Evolutionary conservation across 2,329 filamentous ascomycete genomes (phyloP).

Genomic region (Sporothrix pseudoabietina): DNA sequence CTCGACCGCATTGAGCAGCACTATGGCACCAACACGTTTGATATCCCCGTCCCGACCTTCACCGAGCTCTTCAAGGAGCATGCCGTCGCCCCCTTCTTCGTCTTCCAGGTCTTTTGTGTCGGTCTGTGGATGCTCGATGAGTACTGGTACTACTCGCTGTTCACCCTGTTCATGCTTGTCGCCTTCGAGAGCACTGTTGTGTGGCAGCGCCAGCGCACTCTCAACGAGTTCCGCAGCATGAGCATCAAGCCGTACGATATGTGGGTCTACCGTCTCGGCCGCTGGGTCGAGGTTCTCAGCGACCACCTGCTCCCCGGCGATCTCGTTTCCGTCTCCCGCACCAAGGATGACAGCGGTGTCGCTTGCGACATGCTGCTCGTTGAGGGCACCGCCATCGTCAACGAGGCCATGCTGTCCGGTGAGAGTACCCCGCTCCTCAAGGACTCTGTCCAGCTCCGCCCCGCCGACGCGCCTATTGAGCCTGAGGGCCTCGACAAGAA

Average conservation of each 20-base stretch:
- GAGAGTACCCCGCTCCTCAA: slow-evolving; percentile 97
- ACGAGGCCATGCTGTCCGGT: slow-evolving; percentile 98
- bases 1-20: slow-evolving; percentile 81
- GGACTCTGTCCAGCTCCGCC: slow-evolving; percentile 90
- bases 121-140: slow-evolving; percentile 98
- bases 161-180: slow-evolving; percentile 98
- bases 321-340: slow-evolving; percentile 85
- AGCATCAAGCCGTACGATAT: slow-evolving; percentile 98
- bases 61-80: slow-evolving; percentile 97
- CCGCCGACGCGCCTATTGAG: slow-evolving; percentile 77
- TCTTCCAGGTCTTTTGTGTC: slow-evolving; percentile 98
- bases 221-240: slow-evolving; percentile 98
- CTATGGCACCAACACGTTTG: slow-evolving; percentile 94
- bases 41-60: slow-evolving; percentile 96
- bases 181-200: slow-evolving; percentile 98
- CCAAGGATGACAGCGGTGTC: slow-evolving; percentile 95
- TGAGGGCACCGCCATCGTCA: slow-evolving; percentile 94
- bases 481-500: slow-evolving; percentile 95
- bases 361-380: slow-evolving; percentile 96
- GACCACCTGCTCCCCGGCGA: slow-evolving; percentile 93
- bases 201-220: slow-evolving; percentile 94
- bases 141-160: slow-evolving; percentile 99
- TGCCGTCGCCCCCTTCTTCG: slow-evolving; percentile 97
- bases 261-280: slow-evolving; percentile 83
- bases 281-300: slow-evolving; percentile 86